Evolutionary conservation across 2,329 filamentous ascomycete species (phyloP).

Genomic region (Incumbomyces delicatus): DNA sequence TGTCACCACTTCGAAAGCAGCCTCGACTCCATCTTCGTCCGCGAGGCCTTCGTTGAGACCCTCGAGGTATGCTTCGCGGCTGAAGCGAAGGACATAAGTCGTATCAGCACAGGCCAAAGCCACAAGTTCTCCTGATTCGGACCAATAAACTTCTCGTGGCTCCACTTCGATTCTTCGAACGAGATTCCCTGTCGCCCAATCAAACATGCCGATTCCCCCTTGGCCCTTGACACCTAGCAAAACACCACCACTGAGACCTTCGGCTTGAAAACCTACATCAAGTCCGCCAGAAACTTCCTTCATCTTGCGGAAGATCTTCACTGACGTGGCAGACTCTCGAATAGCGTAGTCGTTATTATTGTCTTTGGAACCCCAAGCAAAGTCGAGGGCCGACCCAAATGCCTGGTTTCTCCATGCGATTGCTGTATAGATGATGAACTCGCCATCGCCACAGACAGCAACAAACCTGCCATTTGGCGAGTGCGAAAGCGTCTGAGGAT

Average conservation of each 20-base stretch:
- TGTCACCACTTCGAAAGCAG: slow-evolving; percentile 91
- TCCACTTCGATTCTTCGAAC: slow-evolving; percentile 84
- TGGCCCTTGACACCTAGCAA: slow-evolving; percentile 90
- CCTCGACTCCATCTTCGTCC: slow-evolving; percentile 86
- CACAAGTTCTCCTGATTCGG: slow-evolving; percentile 87
- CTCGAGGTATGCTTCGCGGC: slow-evolving; percentile 75
- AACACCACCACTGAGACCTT: slow-evolving; percentile 79
- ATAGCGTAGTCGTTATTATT: slow-evolving; percentile 98
- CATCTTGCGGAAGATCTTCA: slow-evolving; percentile 98
- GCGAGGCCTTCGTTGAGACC: slow-evolving; percentile 72
- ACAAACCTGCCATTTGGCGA: slow-evolving; percentile 93
- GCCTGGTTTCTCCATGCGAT: slow-evolving; percentile 95
- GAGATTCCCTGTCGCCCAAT: slow-evolving; percentile 83
- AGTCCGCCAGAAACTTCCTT: slow-evolving; percentile 80
- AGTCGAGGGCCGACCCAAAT: slow-evolving; percentile 90
- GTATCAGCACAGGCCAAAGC: slow-evolving; percentile 88
- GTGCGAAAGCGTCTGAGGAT: slow-evolving; percentile 79
- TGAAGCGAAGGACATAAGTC: slow-evolving; percentile 89
- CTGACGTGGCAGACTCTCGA: slow-evolving; percentile 77
- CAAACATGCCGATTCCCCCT: slow-evolving; percentile 89
- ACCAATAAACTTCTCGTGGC: slow-evolving; percentile 79
- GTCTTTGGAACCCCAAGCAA: slow-evolving; percentile 93
- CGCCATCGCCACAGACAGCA: slow-evolving; percentile 85
- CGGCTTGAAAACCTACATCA: slow-evolving; percentile 90
- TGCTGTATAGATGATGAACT: slow-evolving; percentile 98